These are phyloP conservation scores for Pneumocystis canis DNA, from an alignment of 1,139 yeast genomes.

Conservation along the genomic window DNA sequence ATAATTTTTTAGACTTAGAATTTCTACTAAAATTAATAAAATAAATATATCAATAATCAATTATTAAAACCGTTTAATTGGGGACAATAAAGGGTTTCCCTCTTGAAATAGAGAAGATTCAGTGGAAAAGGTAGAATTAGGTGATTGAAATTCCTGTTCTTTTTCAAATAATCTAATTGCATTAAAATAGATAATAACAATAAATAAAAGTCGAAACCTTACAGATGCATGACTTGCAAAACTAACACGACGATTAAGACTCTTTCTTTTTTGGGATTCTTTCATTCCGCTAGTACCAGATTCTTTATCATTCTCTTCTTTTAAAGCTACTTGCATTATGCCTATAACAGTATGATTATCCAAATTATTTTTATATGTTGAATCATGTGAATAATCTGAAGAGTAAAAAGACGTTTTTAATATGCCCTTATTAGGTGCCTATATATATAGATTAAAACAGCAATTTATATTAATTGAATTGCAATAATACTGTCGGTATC, in stretches of 20 bases:
- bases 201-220: conserved; percentile 1
- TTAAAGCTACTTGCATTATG: conserved; percentile 16
- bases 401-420: neutral
- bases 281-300: neutral
- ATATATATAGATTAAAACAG: neutral
- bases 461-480: neutral
- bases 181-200: neutral
- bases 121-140: neutral
- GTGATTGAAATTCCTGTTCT: conserved; percentile 6
- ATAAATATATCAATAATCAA: neutral
- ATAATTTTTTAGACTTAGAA: neutral
- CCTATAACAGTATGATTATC: conserved; percentile 17
- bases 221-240: conserved; percentile 17
- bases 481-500: neutral
- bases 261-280: conserved; percentile 4
- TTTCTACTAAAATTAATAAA: neutral
- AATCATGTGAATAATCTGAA: neutral
- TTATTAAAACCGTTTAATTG: neutral
- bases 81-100: neutral
- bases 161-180: conserved; percentile 5
- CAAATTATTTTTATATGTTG: neutral
- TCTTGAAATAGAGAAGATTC: neutral
- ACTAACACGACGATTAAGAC: conserved; percentile 17
- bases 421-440: conserved; percentile 2
- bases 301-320: conserved; percentile 8